Base-by-base conservation (phyloP, 164 flowering plant genomes). In the Dillenia turbinata region DNA sequence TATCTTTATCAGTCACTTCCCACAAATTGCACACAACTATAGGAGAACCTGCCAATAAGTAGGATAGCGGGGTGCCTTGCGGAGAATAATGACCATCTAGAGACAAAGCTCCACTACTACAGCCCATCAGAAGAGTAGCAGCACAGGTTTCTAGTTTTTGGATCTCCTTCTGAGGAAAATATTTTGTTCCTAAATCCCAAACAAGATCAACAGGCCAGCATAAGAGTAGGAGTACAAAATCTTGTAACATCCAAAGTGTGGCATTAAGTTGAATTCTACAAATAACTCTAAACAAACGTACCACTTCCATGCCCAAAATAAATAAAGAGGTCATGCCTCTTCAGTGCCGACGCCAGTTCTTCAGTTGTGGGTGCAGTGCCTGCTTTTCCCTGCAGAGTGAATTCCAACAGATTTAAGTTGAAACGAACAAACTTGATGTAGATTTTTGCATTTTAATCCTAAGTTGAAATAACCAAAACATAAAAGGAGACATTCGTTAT, bases 281-380 rank as follows among this genome's bases (percentile, higher is more conserved):
- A 26, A 26, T 26, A 26, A 26, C 33, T 26, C 33, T 26, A 51
- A 59, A 15, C 51, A 60, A 56, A 48, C 85, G 22, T 87, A 95
- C 99, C 99, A 73, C 96, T 88, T 73, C 97, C 99, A 81, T 95
- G 99, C 44, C 99, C 99, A 44, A 92, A 77, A 73, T 95, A 95
- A 57, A 92, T 69, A 64, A 86, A 95, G 51, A 95, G 89, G 64
- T 95, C 97, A 66, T 85, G 97, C 63, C 52, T 78, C 74, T 81
- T 74, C 71, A 95, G 79, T 43, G 91, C 97, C 45, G 45, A 60
- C 49, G 78, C 62, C 77, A 92, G 68, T 67, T 95, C 97, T 71
- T 85, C 85, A 50, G 76, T 60, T 48, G 90, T 69, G 12, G 99
- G 99, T 51, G 78, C 81, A 49, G 62, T 69, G 69, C 96, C 97